These are phyloP conservation scores for Leishmania braziliensis DNA, from an alignment of 208 protist species.

Conservation along the genomic window DNA sequence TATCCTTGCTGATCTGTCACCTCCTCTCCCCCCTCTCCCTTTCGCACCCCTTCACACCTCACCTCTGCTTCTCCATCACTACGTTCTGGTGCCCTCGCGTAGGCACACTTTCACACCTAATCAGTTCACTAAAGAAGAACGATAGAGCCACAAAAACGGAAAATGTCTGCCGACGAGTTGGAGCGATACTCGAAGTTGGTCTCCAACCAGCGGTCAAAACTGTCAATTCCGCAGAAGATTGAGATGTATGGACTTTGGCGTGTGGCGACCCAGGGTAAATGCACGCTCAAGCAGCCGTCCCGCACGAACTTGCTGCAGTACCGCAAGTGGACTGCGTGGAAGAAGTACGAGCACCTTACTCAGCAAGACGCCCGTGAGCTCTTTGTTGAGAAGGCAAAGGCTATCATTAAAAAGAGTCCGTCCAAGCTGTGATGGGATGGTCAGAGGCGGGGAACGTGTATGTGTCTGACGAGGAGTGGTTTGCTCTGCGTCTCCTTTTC, in stretches of 20 bases:
- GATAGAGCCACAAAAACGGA: background rate
- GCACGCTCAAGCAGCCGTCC: slow-evolving; percentile 57
- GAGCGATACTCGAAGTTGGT: slow-evolving; percentile 47
- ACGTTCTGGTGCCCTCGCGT: background rate
- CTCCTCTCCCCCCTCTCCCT: background rate
- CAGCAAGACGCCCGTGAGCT: slow-evolving; percentile 74
- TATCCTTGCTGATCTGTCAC: background rate
- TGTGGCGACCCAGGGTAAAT: slow-evolving; percentile 68
- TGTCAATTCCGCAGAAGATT: slow-evolving; percentile 75
- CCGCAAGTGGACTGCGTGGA: slow-evolving; percentile 84
- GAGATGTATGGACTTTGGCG: slow-evolving; percentile 90
- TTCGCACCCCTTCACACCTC: background rate
- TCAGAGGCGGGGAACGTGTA: background rate
- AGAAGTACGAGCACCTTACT: slow-evolving; percentile 69
- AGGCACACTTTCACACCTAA: background rate
- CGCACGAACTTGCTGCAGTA: slow-evolving; percentile 62
- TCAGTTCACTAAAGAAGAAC: background rate
- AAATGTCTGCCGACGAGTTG: slow-evolving; percentile 47
- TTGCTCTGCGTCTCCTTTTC: background rate
- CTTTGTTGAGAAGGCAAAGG: slow-evolving; percentile 70
- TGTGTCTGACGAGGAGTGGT: background rate
- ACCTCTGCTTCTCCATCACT: background rate
- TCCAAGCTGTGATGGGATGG: slow-evolving; percentile 53
- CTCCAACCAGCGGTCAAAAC: slow-evolving; percentile 37
- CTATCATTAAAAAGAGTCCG: slow-evolving; percentile 30